Evolutionary conservation across 257 asterid genomes (phyloP), one percentile per base, ranked within the genome.

Genomic region (Solanum commersonii): DNA sequence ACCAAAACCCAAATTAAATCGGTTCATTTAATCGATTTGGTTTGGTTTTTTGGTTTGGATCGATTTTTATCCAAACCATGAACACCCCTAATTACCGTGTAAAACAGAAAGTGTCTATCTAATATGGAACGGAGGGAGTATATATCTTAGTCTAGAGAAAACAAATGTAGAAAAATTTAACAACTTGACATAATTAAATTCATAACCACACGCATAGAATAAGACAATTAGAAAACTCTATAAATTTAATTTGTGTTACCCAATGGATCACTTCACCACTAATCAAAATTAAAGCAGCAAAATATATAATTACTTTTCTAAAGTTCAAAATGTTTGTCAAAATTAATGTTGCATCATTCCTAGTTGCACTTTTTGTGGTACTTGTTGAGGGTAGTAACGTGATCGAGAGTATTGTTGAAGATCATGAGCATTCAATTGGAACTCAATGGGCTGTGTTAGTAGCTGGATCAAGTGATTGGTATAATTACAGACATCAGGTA

Each of bases 401-500:
- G 88, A 52, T 95, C 68, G 92, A 87, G 83, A 87, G 44, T 87
- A 93, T 82, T 81, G 88, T 82, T 81, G 88, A 83, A 15, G 94
- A 88, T 59, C 67, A 59, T 9, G 97, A 90, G 2, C 95, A 91
- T 82, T 89, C 95, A 16, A 93, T 89, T 8, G 99, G 98, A 10
- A 96, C 96, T 63, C 90, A 93, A 87, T 96, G 99, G 99, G 99
- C 99, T 23, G 94, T 96, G 70, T 93, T 96, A 15, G 65, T 95
- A 82, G 99, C 98, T 84, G 98, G 99, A 33, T 95, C 98, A 72
- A 90, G 86, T 37, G 98, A 95, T 29, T 96, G 95, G 93, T 93
- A 94, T 95, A 96, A 96, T 91, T 96, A 96, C 91, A 92, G 99
- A 84, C 99, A 96, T 79, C 99, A 96, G 98, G 99, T 95, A 84